Percentiles rank a stretch among this genome's conserved stretches.
phyloP scores from a whole-genome alignment of 2,329 filamentous ascomycete species.

The Fusarium siculi region DNA sequence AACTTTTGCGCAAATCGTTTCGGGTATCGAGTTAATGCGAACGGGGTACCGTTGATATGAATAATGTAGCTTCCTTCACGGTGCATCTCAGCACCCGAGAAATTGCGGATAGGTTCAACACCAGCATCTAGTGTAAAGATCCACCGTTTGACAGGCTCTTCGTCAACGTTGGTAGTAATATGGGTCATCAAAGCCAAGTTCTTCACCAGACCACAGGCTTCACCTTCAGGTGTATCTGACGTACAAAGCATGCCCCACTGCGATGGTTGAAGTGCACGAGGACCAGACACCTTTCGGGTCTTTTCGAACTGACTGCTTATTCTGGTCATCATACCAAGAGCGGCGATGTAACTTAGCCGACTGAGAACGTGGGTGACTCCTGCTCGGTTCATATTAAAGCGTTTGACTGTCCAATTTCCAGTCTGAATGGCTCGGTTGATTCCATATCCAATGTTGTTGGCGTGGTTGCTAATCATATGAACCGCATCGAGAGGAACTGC shows the following conservation, averaged over 20 bases:
- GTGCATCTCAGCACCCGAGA: constrained; percentile 86
- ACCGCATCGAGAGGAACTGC: constrained; percentile 89
- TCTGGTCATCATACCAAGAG: constrained; percentile 98
- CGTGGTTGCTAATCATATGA: constrained; percentile 84
- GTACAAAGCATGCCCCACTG: constrained; percentile 99
- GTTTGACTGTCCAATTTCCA: constrained; percentile 97
- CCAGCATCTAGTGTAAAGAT: constrained; percentile 89
- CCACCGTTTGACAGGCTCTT: constrained; percentile 86
- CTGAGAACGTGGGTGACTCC: constrained; percentile 97
- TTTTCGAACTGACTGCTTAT: constrained; percentile 99
- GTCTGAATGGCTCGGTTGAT: constrained; percentile 97
- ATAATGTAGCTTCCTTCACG: constrained; percentile 86
- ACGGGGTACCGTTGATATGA: constrained; percentile 94
- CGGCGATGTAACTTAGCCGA: constrained; percentile 93
- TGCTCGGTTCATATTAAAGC: constrained; percentile 98
- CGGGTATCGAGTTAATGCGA: constrained; percentile 85
- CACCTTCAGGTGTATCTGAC: constrained; percentile 97
- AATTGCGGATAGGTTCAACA: constrained; percentile 77
- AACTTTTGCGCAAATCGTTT: constrained; percentile 89
- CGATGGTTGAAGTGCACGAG: constrained; percentile 93
- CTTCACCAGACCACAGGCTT: constrained; percentile 97
- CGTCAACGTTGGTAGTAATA: constrained; percentile 96
- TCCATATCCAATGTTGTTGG: constrained; percentile 87
- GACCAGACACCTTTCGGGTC: constrained; percentile 94
- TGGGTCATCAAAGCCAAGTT: constrained; percentile 99